Percentiles rank a stretch among this genome's conserved stretches.
These are phyloP conservation scores for Paspalum notatum DNA, from an alignment of 176 grass and related monocot genomes.

Conservation along the genomic window DNA sequence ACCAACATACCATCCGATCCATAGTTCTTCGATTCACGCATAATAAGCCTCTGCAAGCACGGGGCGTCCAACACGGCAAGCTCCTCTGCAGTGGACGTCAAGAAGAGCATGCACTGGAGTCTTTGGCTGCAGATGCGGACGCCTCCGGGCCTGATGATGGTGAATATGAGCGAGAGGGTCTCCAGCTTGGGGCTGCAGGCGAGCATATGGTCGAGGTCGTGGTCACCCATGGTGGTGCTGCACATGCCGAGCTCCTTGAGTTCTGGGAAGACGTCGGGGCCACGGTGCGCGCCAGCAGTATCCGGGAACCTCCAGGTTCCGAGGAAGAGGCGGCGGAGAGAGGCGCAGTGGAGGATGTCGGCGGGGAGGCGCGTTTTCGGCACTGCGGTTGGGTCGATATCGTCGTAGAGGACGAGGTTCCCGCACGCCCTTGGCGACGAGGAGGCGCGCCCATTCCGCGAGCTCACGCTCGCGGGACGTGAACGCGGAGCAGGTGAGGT, in stretches of 20 bases:
- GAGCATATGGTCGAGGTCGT: slow-evolving; percentile 4
- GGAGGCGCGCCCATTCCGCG: no score
- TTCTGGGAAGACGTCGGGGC: not conserved
- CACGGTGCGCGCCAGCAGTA: not conserved
- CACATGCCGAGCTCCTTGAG: slow-evolving; percentile 14
- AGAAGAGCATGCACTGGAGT: slow-evolving; percentile 22
- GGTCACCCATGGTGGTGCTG: not conserved
- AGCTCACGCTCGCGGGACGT: no score
- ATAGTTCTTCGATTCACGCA: not conserved
- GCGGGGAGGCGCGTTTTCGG: not conserved
- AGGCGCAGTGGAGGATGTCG: not conserved
- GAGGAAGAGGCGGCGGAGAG: not conserved
- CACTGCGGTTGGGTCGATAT: no score
- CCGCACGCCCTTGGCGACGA: no score
- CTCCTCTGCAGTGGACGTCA: not conserved
- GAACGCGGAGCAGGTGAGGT: no score
- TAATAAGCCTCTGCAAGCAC: slow-evolving; percentile 18
- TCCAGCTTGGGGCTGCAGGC: slow-evolving; percentile 35
- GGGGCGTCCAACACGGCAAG: slow-evolving; percentile 17
- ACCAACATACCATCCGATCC: not conserved
- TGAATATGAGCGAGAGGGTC: slow-evolving; percentile 20
- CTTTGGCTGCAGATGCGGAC: slow-evolving; percentile 24
- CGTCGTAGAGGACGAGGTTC: not conserved
- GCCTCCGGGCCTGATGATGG: not conserved
- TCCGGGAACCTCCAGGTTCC: not conserved